These are phyloP conservation scores for Ulvella scutata DNA, from an alignment of 139 green algal genomes.

Conservation along the genomic window DNA sequence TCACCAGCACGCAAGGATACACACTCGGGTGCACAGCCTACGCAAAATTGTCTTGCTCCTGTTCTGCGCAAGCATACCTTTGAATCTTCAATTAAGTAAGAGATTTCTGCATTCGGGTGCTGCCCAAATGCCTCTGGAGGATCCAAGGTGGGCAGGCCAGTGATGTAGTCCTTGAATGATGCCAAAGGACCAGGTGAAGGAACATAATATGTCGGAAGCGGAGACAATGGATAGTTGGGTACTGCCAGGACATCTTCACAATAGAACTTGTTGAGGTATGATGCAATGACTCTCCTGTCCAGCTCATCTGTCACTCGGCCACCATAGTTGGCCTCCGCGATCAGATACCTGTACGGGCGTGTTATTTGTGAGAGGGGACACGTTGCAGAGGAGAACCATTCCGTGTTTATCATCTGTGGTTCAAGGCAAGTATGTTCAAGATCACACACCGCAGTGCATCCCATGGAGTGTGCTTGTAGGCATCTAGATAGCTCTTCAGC, in stretches of 20 bases:
- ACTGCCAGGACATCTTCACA: conserved; percentile 59
- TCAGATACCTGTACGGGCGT: conserved; percentile 56
- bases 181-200: conserved; percentile 43
- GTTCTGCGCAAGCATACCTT: too few species aligned
- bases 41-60: too few species aligned
- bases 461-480: conserved; percentile 59
- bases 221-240: conserved; percentile 50
- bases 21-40: too few species aligned
- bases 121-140: conserved; percentile 71
- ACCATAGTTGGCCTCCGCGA: conserved; percentile 69
- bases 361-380: too few species aligned
- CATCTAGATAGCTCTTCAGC: conserved; percentile 71
- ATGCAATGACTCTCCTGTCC: conserved; percentile 38
- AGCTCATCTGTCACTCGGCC: conserved; percentile 63
- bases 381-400: not conserved
- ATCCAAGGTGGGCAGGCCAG: conserved; percentile 40
- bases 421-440: conserved; percentile 3
- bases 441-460: conserved; percentile 49
- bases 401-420: not conserved
- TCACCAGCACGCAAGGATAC: too few species aligned
- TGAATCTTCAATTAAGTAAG: conserved; percentile 63
- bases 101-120: conserved; percentile 79
- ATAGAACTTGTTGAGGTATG: conserved; percentile 51
- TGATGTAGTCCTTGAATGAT: conserved; percentile 45
- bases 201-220: conserved; percentile 50